These are phyloP conservation scores for Kwoniella sp. DNA, from an alignment of 768 basidiomycete genomes.

Conservation along the genomic window DNA sequence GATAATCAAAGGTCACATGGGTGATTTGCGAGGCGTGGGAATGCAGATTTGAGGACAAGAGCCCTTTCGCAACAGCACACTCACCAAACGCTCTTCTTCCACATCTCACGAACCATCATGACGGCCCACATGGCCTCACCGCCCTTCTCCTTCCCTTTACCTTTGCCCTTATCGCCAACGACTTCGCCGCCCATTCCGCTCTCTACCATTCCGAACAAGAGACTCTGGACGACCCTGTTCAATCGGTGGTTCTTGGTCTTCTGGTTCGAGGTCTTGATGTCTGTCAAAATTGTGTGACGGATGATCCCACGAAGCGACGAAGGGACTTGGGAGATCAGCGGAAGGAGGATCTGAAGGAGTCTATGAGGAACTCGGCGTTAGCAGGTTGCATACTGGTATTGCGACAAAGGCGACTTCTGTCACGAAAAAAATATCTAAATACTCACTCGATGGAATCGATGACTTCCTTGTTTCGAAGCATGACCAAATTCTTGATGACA, in stretches of 20 bases:
- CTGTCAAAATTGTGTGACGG: slow-evolving; percentile 90
- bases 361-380: slow-evolving; percentile 58
- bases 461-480: slow-evolving; percentile 89
- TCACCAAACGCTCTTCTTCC: slow-evolving; percentile 87
- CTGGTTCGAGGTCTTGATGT: slow-evolving; percentile 86
- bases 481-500: slow-evolving; percentile 86
- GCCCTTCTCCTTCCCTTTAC: slow-evolving; percentile 57
- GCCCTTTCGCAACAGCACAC: slow-evolving; percentile 22
- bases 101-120: slow-evolving; percentile 86
- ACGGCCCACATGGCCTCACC: slow-evolving; percentile 99
- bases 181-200: slow-evolving; percentile 82
- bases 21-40: neutral
- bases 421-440: neutral
- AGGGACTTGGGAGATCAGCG: slow-evolving; percentile 89
- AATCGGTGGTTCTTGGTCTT: slow-evolving; percentile 91
- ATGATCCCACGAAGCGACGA: slow-evolving; percentile 83
- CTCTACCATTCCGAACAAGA: slow-evolving; percentile 95
- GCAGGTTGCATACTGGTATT: neutral
- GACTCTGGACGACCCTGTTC: slow-evolving; percentile 91
- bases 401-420: neutral
- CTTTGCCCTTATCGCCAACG: slow-evolving; percentile 74
- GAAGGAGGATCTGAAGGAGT: slow-evolving; percentile 86
- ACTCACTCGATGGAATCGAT: slow-evolving; percentile 89
- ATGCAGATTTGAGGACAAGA: too few relatives aligned
- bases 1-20: neutral